Percentiles rank a stretch among this genome's conserved stretches.
Evolutionary conservation across 2,329 filamentous ascomycete species (phyloP).

Genomic region (Ophioceras dolichostomum): DNA sequence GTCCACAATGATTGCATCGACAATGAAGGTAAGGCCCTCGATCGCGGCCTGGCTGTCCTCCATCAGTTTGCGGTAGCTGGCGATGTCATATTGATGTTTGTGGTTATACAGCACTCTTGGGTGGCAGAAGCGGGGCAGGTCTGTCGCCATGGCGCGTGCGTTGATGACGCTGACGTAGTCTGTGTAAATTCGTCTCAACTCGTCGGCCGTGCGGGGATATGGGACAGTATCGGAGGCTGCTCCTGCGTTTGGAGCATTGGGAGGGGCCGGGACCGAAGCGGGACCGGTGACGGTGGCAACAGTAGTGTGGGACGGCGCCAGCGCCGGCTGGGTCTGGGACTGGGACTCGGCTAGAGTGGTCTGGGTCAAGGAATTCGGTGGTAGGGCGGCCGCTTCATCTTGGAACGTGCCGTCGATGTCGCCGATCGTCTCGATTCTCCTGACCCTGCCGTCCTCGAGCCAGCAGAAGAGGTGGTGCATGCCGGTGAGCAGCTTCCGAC

Average conservation of each 20-base stretch:
- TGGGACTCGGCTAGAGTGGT: neutral
- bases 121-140: conserved; percentile 16
- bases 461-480: conserved; percentile 3
- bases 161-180: conserved; percentile 21
- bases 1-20: conserved; percentile 18
- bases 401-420: conserved; percentile 1
- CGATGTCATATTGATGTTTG: conserved; percentile 8
- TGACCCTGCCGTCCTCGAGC: conserved; percentile 1
- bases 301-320: neutral
- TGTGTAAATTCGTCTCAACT: conserved; percentile 11
- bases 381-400: neutral
- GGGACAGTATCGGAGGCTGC: neutral
- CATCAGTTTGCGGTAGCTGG: conserved; percentile 16
- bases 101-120: conserved; percentile 17
- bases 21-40: conserved; percentile 12
- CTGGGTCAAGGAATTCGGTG: neutral
- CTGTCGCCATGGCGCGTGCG: conserved; percentile 9
- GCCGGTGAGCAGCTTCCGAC: neutral
- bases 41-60: conserved; percentile 15
- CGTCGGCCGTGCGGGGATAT: neutral
- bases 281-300: too few relatives aligned
- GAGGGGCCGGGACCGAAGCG: too few relatives aligned
- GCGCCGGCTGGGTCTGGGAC: neutral
- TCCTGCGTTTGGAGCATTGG: too few relatives aligned
- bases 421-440: conserved; percentile 2